A percentile compares a stretch with the other conserved stretches of the same genome.
Conservation (phyloP, 768 basidiomycete genomes). For the Termitomyces heimii region DNA sequence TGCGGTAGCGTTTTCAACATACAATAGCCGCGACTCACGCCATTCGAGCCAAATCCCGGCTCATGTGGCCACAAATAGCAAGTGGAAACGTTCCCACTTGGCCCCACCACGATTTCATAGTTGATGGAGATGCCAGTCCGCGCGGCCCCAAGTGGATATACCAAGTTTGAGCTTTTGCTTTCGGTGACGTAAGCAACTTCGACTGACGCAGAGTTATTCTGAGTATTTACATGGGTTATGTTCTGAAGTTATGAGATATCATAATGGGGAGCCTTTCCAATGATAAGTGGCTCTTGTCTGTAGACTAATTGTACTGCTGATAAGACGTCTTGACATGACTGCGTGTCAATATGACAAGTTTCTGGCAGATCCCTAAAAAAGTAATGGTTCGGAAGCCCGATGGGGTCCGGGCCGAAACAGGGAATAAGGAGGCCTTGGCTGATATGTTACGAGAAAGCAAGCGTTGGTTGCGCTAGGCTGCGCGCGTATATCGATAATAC, state of each 20-base stretch:
- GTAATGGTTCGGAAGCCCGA: not conserved
- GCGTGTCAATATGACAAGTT: not conserved
- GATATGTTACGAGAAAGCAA: not conserved
- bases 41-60: not conserved
- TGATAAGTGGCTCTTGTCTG: not conserved
- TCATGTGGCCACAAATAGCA: constrained; percentile 12
- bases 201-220: constrained; percentile 11
- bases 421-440: not conserved
- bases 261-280: not conserved
- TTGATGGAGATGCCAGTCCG: constrained; percentile 16
- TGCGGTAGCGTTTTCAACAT: not conserved
- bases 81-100: constrained; percentile 1
- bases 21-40: constrained; percentile 1
- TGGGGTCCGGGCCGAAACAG: not conserved
- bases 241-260: constrained; percentile 12
- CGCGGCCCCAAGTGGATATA: constrained; percentile 9
- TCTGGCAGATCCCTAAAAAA: not conserved
- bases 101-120: constrained; percentile 12
- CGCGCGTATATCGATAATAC: not conserved
- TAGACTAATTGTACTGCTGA: not conserved
- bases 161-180: constrained; percentile 5
- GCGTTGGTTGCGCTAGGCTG: not conserved
- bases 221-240: constrained; percentile 16
- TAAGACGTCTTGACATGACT: not conserved
- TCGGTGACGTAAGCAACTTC: constrained; percentile 12